phyloP scores from a whole-genome alignment of 805 yeast species.

The Zygoascus bituminiphila region DNA sequence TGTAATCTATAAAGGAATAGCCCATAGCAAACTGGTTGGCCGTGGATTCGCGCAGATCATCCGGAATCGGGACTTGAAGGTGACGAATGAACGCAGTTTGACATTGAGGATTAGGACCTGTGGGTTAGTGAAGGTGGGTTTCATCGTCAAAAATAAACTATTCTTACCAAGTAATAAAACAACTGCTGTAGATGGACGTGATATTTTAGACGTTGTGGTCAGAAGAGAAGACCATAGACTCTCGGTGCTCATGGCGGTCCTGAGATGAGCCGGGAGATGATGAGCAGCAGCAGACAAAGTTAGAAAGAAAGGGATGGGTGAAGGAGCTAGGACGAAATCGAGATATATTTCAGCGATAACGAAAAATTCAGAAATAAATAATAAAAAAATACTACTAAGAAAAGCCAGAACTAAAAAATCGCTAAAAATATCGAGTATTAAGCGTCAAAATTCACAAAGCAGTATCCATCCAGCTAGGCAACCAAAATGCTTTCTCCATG shows the following conservation, averaged over 20 bases:
- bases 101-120: conserved; percentile 4
- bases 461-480: conserved; percentile 25
- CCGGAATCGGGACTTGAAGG: neutral
- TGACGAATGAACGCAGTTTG: conserved; percentile 3
- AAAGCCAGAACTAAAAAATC: neutral
- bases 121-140: neutral
- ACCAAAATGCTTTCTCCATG: conserved; percentile 30
- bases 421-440: too few relatives aligned
- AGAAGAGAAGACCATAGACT: neutral
- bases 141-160: too few relatives aligned
- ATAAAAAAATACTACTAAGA: neutral
- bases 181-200: neutral
- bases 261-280: too few relatives aligned
- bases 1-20: conserved; percentile 21
- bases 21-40: conserved; percentile 22
- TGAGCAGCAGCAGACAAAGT: too few relatives aligned
- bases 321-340: neutral
- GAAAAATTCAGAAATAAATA: neutral
- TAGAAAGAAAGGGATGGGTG: neutral
- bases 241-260: neutral
- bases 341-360: neutral
- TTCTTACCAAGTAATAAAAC: neutral
- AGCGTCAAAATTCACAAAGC: neutral
- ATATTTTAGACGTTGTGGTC: neutral
- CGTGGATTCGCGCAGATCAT: neutral